Conservation (phyloP, 2,329 filamentous ascomycete genomes). For the Alternaria novae-zelandiae region DNA sequence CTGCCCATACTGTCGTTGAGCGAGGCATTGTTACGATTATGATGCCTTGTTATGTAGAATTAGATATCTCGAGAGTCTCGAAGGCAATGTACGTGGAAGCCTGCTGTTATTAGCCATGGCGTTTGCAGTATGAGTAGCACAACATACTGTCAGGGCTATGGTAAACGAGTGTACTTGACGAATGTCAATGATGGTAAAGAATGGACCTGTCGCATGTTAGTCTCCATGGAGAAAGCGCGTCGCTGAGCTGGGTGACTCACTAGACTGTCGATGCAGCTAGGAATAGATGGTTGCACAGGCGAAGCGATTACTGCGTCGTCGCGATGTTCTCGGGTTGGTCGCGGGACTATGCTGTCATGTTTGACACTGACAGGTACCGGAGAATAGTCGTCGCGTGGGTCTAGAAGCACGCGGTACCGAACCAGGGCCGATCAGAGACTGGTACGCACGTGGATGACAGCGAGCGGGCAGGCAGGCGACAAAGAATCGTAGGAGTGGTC, state of each 20-base stretch:
- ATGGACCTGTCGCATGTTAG: constrained; percentile 41
- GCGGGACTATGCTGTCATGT: constrained; percentile 46
- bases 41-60: constrained; percentile 33
- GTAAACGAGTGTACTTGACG: constrained; percentile 62
- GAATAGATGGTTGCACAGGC: constrained; percentile 28
- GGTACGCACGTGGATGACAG: constrained; percentile 23
- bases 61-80: constrained; percentile 32
- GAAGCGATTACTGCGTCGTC: constrained; percentile 31
- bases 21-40: constrained; percentile 52
- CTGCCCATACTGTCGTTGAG: constrained; percentile 55
- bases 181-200: constrained; percentile 49
- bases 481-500: constrained; percentile 22
- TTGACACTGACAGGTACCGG: constrained; percentile 32
- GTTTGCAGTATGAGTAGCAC: background rate
- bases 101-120: constrained; percentile 21
- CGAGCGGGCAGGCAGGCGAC: constrained; percentile 19
- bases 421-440: constrained; percentile 19
- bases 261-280: constrained; percentile 47
- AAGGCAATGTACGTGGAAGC: constrained; percentile 24
- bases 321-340: constrained; percentile 27
- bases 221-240: background rate
- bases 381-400: constrained; percentile 25
- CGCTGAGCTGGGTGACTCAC: constrained; percentile 29
- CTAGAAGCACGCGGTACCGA: constrained; percentile 24
- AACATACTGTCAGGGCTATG: constrained; percentile 47